Conservation (phyloP, 805 yeast species). For the Pichia rugopelliculosa region DNA sequence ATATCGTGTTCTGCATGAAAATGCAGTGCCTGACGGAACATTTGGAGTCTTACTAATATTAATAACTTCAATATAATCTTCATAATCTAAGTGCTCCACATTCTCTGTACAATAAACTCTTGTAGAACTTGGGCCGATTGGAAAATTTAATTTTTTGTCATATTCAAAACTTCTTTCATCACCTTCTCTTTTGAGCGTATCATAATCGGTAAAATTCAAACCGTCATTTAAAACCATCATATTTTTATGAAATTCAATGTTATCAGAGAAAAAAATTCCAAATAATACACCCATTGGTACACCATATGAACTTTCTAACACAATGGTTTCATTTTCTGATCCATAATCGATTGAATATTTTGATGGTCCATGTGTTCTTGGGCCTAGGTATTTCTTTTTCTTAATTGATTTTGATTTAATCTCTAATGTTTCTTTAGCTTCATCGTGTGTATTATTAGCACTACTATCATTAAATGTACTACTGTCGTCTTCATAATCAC, state of each 20-base stretch:
- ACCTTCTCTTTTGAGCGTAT: slow-evolving; percentile 33
- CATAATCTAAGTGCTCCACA: slow-evolving; percentile 47
- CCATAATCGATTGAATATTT: slow-evolving; percentile 36
- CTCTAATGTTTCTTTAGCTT: not conserved
- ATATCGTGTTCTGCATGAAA: slow-evolving; percentile 67
- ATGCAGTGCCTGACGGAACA: slow-evolving; percentile 87
- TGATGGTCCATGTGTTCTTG: slow-evolving; percentile 56
- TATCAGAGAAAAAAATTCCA: slow-evolving; percentile 61
- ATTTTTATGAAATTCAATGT: slow-evolving; percentile 33
- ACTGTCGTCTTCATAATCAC: slow-evolving; percentile 12
- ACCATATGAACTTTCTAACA: slow-evolving; percentile 42
- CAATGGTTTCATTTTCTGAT: slow-evolving; percentile 41
- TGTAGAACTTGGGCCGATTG: slow-evolving; percentile 93
- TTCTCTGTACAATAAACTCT: slow-evolving; percentile 53
- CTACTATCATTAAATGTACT: slow-evolving; percentile 19
- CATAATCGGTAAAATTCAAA: slow-evolving; percentile 35
- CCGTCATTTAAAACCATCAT: slow-evolving; percentile 40
- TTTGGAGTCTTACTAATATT: slow-evolving; percentile 77
- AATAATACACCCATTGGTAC: slow-evolving; percentile 78
- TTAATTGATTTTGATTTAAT: not conserved
- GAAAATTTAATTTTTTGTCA: slow-evolving; percentile 64
- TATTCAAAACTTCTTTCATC: slow-evolving; percentile 49
- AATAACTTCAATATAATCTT: slow-evolving; percentile 49
- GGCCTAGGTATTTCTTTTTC: slow-evolving; percentile 37
- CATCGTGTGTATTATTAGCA: not conserved